A percentile compares a stretch with the other conserved stretches of the same genome.
Evolutionary conservation across 495 filamentous ascomycete species (phyloP).

Genomic region (Hypoxylon intermedium): DNA sequence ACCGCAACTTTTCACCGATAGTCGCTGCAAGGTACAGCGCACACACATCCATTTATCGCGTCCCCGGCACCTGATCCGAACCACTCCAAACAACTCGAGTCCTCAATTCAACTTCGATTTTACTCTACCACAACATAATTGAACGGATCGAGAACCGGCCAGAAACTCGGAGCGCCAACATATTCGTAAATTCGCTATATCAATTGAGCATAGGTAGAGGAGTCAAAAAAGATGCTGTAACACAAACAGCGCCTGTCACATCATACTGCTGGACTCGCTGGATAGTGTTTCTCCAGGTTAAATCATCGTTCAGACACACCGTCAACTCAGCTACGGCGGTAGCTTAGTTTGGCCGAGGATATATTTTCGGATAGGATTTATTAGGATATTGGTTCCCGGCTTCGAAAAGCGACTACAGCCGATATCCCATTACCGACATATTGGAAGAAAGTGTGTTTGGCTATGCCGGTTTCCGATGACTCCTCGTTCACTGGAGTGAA

Average conservation of each 20-base stretch:
- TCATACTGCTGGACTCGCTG: constrained; percentile 24
- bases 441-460: neutral
- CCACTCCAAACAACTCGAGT: constrained; percentile 19
- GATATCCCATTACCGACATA: neutral
- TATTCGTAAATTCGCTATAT: constrained; percentile 8
- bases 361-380: constrained; percentile 2
- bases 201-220: constrained; percentile 20
- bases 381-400: constrained; percentile 7
- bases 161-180: neutral
- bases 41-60: constrained; percentile 4
- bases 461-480: constrained; percentile 3
- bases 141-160: neutral
- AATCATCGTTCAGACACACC: neutral
- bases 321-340: neutral
- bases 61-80: constrained; percentile 32
- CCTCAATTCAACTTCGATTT: constrained; percentile 17
- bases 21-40: neutral
- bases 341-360: neutral
- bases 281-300: constrained; percentile 1
- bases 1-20: constrained; percentile 55
- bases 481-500: constrained; percentile 27
- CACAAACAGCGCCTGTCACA: neutral
- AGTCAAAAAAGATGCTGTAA: constrained; percentile 37
- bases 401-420: neutral
- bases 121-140: neutral